Evolutionary conservation across 2,329 filamentous ascomycete species (phyloP), one percentile per base, ranked within the genome.

Genomic region (Venturia oleaginea): DNA sequence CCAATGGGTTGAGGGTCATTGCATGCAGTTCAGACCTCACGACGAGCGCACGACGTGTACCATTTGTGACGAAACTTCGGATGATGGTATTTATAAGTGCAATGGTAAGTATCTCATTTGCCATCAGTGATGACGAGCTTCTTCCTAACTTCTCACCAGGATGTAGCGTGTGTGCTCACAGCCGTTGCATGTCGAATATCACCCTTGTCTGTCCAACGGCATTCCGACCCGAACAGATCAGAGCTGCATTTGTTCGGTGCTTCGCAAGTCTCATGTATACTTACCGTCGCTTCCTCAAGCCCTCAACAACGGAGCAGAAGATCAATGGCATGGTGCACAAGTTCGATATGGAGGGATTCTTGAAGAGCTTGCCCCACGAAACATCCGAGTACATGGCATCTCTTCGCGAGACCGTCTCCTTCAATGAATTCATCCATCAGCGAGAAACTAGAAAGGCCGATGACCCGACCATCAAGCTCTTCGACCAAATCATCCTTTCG

Each of bases 391-490:
- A 88, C 70, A 82, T 88, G 72, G 74, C 79, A 54, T 79, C 84
- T 71, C 75, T 89, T 59, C 83, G 84, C 68, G 83, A 88, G 69
- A 89, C 86, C 1, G 86, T 88, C 78, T 84, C 79, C 60, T 91
- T 92, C 73, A 91, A 91, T 69, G 89, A 93, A 73, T 94, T 94
- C 74, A 89, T 94, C 67, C 88, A 93, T 71, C 88, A 92, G 69
- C 85, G 90, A 57, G 90, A 94, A 75, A 85, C 80, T 27, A 84
- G 82, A 8, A 79, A 84, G 2, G 75, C 84, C 0, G 81, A 84
- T 8, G 82, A 89, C 67, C 83, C 89, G 0, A 75, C 81, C 2
- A 86, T 93, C 70, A 88, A 88, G 64, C 82, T 94, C 0, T 94
- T 94, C 70, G 90, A 94, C 74, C 89, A 92, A 73, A 86, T 94